Conservation (phyloP, 2,329 filamentous ascomycete species). For the Nemania serpens region DNA sequence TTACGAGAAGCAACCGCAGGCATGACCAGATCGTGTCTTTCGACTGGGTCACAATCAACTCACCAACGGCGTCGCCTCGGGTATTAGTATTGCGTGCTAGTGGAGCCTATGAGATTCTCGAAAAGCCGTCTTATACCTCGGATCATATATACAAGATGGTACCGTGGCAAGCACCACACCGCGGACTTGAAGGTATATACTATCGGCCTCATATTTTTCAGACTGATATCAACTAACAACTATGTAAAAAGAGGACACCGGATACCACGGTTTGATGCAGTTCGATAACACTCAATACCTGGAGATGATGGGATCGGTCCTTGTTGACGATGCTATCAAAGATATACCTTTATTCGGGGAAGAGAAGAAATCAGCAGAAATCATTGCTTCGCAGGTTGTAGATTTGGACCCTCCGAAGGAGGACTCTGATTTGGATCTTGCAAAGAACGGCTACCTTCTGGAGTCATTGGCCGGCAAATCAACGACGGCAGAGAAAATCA, state of each 20-base stretch:
- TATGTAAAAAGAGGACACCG: conserved; percentile 48
- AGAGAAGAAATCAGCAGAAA: conserved; percentile 49
- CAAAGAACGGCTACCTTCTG: conserved; percentile 46
- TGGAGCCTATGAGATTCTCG: conserved; percentile 64
- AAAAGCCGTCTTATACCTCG: conserved; percentile 62
- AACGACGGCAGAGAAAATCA: conserved; percentile 55
- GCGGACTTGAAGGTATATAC: conserved; percentile 57
- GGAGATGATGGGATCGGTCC: conserved; percentile 58
- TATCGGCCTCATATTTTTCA: background rate
- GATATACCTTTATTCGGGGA: conserved; percentile 62
- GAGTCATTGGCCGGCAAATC: conserved; percentile 48
- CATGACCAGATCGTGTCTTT: conserved; percentile 69
- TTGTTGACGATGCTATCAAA: conserved; percentile 58
- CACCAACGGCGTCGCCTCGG: conserved; percentile 60
- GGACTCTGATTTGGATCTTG: conserved; percentile 45
- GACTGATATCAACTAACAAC: conserved; percentile 34
- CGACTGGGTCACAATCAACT: conserved; percentile 67
- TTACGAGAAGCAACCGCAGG: conserved; percentile 55
- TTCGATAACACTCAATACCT: conserved; percentile 60
- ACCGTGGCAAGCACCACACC: conserved; percentile 64
- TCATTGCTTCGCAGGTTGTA: conserved; percentile 49
- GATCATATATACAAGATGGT: conserved; percentile 64
- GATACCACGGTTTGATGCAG: conserved; percentile 61
- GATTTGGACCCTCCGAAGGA: conserved; percentile 43
- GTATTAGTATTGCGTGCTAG: conserved; percentile 64